Evolutionary conservation across 1,284 basidiomycete genomes (phyloP).

Genomic region (Cutaneotrichosporon arboriforme): DNA sequence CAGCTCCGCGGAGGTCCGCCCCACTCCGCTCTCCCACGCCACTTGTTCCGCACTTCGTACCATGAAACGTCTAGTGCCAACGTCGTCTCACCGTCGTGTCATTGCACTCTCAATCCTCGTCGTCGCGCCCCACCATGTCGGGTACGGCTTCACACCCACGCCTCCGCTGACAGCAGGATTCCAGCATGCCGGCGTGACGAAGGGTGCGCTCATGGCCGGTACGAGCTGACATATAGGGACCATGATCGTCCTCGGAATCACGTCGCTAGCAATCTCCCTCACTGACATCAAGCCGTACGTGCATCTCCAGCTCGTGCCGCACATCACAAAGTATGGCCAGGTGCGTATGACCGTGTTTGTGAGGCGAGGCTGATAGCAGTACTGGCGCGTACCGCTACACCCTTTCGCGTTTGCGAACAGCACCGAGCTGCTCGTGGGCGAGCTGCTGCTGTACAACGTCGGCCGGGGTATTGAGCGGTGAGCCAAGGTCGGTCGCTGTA

Average conservation of each 20-base stretch:
- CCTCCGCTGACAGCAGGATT: conserved; percentile 27
- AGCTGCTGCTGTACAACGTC: conserved; percentile 68
- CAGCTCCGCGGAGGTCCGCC: too few species aligned
- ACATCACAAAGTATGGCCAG: conserved; percentile 49
- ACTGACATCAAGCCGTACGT: conserved; percentile 82
- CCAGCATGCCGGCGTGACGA: conserved; percentile 42
- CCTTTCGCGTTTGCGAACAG: conserved; percentile 76
- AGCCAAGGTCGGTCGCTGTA: not conserved
- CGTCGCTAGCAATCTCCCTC: conserved; percentile 65
- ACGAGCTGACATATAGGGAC: conserved; percentile 55
- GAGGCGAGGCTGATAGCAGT: conserved; percentile 54
- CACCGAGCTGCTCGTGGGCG: conserved; percentile 72
- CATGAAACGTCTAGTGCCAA: too few species aligned
- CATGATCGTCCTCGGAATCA: conserved; percentile 64
- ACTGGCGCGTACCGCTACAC: conserved; percentile 73
- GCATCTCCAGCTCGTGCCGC: conserved; percentile 60
- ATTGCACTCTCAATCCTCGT: not conserved
- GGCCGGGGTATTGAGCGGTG: conserved; percentile 67
- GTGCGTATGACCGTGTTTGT: conserved; percentile 24
- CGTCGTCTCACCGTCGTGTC: too few species aligned
- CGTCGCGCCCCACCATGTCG: conserved; percentile 1
- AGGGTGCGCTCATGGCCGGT: conserved; percentile 20
- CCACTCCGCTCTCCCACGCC: too few species aligned
- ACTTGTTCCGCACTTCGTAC: too few species aligned
- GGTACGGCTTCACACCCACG: not conserved